phyloP scores from a whole-genome alignment of 2,329 filamentous ascomycete genomes.

The Pseudogymnoascus sp. region DNA sequence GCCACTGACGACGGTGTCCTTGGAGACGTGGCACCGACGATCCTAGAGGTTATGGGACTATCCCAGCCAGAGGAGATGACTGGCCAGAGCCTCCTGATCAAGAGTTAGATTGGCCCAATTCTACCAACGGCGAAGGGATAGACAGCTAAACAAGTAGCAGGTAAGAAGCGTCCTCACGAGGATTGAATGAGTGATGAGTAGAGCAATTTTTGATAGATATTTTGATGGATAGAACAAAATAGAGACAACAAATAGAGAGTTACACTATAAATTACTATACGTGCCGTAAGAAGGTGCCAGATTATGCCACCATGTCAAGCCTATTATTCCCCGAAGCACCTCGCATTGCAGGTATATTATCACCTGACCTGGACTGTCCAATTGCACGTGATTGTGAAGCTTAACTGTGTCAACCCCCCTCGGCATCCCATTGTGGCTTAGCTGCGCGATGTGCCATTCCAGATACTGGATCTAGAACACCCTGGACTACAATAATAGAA shows the following conservation, averaged over 20 bases:
- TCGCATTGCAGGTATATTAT: no score
- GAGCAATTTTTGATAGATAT: neutral
- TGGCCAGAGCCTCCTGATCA: constrained; percentile 73
- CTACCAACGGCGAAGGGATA: neutral
- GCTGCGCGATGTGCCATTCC: neutral
- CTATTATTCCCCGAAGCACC: no score
- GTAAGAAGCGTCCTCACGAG: constrained; percentile 25
- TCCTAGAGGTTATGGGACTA: constrained; percentile 85
- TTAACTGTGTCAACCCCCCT: neutral
- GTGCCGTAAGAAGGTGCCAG: neutral
- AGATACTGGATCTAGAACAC: constrained; percentile 7
- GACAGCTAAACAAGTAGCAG: constrained; percentile 14
- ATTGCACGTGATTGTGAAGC: neutral
- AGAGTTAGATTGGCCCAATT: constrained; percentile 35
- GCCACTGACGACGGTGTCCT: constrained; percentile 74
- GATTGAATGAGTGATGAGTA: constrained; percentile 13
- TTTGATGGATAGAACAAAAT: neutral
- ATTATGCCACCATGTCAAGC: no score
- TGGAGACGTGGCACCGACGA: constrained; percentile 91
- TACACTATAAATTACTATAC: neutral
- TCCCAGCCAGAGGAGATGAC: constrained; percentile 89
- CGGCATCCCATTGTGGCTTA: neutral
- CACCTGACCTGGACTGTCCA: no score
- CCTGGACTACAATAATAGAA: constrained; percentile 3
- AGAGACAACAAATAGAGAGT: neutral